These are phyloP conservation scores for Diddensiella transvaalensis DNA, from an alignment of 805 yeast genomes.

Conservation along the genomic window DNA sequence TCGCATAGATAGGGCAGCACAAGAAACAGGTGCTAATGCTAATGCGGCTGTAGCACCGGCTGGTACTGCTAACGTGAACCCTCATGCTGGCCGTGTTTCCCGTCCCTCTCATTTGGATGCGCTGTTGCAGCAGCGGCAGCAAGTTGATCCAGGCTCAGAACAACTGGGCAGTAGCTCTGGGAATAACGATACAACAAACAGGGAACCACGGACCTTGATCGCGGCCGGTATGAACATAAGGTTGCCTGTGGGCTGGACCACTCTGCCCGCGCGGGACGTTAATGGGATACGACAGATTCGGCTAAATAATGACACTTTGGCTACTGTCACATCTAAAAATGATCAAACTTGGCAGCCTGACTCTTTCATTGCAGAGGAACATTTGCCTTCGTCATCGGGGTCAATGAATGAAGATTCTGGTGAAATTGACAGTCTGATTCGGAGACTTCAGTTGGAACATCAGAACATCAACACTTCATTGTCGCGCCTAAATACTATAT, in stretches of 20 bases:
- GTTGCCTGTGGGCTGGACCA: slow-evolving; percentile 22
- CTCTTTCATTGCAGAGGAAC: neutral
- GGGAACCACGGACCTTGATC: too few relatives aligned
- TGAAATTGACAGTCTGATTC: neutral
- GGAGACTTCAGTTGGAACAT: neutral
- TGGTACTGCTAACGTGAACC: neutral
- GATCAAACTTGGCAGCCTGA: neutral
- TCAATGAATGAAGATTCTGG: neutral
- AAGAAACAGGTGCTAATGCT: neutral
- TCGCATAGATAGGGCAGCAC: too few relatives aligned
- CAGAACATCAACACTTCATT: neutral
- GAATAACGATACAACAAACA: neutral
- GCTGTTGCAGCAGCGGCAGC: neutral
- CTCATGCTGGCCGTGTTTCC: neutral
- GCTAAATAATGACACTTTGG: slow-evolving; percentile 18
- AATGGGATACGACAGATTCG: slow-evolving; percentile 12
- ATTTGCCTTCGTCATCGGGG: neutral
- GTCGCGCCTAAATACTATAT: neutral
- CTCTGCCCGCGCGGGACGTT: slow-evolving; percentile 9
- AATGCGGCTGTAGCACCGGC: neutral
- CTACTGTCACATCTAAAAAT: slow-evolving; percentile 1
- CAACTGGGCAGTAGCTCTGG: neutral
- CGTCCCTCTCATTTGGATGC: neutral
- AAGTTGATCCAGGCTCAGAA: neutral
- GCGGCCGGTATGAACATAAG: neutral